A percentile compares a stretch with the other conserved stretches of the same genome.
Conservation (phyloP, 2,329 filamentous ascomycete species). For the Ambrosiella xylebori region DNA sequence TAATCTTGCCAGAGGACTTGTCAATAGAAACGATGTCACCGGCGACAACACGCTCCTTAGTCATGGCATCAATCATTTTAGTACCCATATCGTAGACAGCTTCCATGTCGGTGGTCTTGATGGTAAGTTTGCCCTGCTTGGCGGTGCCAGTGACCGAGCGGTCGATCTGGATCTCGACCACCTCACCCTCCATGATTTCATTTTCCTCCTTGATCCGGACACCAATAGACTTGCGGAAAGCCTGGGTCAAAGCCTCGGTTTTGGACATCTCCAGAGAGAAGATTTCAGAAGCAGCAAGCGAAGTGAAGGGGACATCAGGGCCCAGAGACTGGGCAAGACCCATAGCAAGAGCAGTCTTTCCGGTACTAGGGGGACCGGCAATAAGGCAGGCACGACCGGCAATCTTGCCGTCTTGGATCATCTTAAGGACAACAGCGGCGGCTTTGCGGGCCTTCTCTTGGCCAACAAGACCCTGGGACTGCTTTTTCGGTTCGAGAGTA, state of each 20-base stretch:
- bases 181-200: slow-evolving; percentile 97
- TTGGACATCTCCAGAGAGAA: slow-evolving; percentile 99
- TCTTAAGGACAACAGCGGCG: slow-evolving; percentile 87
- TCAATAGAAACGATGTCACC: slow-evolving; percentile 97
- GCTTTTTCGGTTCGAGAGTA: slow-evolving; percentile 67
- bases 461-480: slow-evolving; percentile 85
- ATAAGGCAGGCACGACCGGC: slow-evolving; percentile 88
- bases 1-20: slow-evolving; percentile 96
- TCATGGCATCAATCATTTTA: slow-evolving; percentile 99
- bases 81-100: slow-evolving; percentile 98
- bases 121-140: slow-evolving; percentile 97
- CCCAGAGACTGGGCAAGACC: slow-evolving; percentile 95
- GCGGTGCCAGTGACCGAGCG: slow-evolving; percentile 89
- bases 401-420: slow-evolving; percentile 98
- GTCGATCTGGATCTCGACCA: slow-evolving; percentile 97
- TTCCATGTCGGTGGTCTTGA: slow-evolving; percentile 99
- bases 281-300: slow-evolving; percentile 88
- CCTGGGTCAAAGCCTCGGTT: slow-evolving; percentile 92
- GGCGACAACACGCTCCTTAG: slow-evolving; percentile 96
- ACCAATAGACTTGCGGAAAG: slow-evolving; percentile 96
- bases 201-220: slow-evolving; percentile 98
- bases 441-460: slow-evolving; percentile 95
- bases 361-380: slow-evolving; percentile 87
- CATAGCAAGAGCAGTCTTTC: slow-evolving; percentile 97
- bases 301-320: slow-evolving; percentile 87